Percentiles rank a stretch among this genome's conserved stretches.
phyloP scores from a whole-genome alignment of 345 rosid species.

The Brassica rapa region DNA sequence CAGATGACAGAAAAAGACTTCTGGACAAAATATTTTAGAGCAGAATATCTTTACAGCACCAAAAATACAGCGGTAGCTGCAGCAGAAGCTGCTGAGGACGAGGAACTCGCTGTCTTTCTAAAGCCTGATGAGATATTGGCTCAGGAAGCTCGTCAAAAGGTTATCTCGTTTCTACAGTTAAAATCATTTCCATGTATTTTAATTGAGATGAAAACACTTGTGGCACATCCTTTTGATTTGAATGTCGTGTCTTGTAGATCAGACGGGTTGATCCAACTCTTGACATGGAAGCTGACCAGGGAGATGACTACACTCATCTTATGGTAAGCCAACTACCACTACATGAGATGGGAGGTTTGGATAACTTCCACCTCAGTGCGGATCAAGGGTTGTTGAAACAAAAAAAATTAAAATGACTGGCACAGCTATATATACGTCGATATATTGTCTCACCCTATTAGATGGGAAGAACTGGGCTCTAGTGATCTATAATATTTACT shows the following conservation, averaged over 20 bases:
- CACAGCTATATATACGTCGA: not conserved
- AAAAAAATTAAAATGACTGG: not conserved
- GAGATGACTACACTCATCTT: constrained; percentile 95
- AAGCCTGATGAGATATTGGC: constrained; percentile 90
- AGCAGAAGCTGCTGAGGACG: constrained; percentile 99
- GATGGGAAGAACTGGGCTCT: not conserved
- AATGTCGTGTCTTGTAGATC: constrained; percentile 54
- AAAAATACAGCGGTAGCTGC: constrained; percentile 72
- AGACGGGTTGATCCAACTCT: constrained; percentile 92
- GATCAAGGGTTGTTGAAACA: not conserved
- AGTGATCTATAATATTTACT: not conserved
- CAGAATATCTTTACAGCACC: constrained; percentile 82
- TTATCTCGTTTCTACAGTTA: constrained; percentile 31
- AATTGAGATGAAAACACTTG: not conserved
- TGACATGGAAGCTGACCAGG: constrained; percentile 91
- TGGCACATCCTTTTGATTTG: constrained; percentile 6
- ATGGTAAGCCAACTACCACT: constrained; percentile 50
- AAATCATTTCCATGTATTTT: constrained; percentile 1
- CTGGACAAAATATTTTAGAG: constrained; percentile 96
- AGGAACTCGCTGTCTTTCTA: constrained; percentile 87
- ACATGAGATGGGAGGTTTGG: not conserved
- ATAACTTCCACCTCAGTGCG: not conserved
- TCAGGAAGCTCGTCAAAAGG: constrained; percentile 77
- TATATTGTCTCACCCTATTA: not conserved
- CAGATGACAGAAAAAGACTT: constrained; percentile 93